Percentiles rank a stretch among this genome's conserved stretches.
These are phyloP conservation scores for Clavispora phyllophila DNA, from an alignment of 805 yeast species.

Conservation along the genomic window DNA sequence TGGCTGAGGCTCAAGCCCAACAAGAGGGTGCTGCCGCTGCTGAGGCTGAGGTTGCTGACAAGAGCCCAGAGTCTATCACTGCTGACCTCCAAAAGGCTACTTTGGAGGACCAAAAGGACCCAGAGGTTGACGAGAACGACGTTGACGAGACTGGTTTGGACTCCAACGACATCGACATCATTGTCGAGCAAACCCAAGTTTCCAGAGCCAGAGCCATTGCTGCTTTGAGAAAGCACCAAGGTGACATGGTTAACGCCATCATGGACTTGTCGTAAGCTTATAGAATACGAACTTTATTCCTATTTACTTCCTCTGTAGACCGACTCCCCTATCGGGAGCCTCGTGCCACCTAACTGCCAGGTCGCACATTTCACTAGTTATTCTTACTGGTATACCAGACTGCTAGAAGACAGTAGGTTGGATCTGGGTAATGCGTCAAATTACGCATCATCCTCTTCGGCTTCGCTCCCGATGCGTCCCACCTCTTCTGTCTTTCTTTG, in stretches of 20 bases:
- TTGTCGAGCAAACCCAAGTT: conserved; percentile 86
- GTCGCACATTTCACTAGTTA: no score
- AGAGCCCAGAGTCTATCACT: conserved; percentile 73
- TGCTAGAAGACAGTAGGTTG: no score
- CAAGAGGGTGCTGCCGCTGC: conserved; percentile 56
- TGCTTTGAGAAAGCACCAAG: conserved; percentile 82
- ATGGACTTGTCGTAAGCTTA: conserved; percentile 58
- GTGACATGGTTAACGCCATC: conserved; percentile 94
- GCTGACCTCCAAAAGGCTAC: conserved; percentile 76
- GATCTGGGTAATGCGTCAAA: no score
- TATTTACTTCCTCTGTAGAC: no score
- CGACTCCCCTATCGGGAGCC: no score
- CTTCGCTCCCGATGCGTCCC: no score
- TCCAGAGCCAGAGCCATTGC: conserved; percentile 86
- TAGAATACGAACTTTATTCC: background rate
- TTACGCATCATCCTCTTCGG: no score
- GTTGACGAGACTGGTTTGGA: conserved; percentile 85
- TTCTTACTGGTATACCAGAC: no score
- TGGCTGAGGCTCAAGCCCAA: conserved; percentile 70
- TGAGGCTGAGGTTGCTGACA: conserved; percentile 37
- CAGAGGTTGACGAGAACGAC: conserved; percentile 58
- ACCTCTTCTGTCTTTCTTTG: no score
- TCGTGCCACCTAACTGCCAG: no score
- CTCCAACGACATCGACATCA: conserved; percentile 75
- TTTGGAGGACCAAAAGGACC: conserved; percentile 39